Evolutionary conservation across 768 basidiomycete species (phyloP).

Genomic region (Boletellus ananiceps): DNA sequence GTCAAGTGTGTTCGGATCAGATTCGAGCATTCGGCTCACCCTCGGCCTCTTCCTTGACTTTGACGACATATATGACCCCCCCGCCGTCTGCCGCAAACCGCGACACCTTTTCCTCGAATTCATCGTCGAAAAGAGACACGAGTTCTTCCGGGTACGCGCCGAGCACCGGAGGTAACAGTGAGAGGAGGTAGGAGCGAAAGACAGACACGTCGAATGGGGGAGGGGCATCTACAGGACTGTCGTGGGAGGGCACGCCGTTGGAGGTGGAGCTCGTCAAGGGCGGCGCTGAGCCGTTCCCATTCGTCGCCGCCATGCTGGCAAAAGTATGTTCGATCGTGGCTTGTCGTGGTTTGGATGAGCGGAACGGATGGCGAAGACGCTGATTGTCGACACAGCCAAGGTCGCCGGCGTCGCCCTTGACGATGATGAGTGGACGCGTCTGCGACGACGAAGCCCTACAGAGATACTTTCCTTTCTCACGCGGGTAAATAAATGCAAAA

Average conservation of each 20-base stretch:
- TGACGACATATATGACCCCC: slow-evolving; percentile 78
- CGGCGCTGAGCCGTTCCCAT: slow-evolving; percentile 22
- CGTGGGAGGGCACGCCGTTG: slow-evolving; percentile 24
- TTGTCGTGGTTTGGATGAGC: slow-evolving; percentile 9
- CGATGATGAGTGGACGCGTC: slow-evolving; percentile 27
- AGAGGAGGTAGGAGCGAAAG: slow-evolving; percentile 66
- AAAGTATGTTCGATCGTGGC: slow-evolving; percentile 6
- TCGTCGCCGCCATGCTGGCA: slow-evolving; percentile 20
- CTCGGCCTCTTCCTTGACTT: slow-evolving; percentile 69
- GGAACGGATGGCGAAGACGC: background rate
- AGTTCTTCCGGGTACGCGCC: slow-evolving; percentile 66
- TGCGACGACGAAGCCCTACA: background rate
- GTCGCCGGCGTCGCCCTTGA: slow-evolving; percentile 18
- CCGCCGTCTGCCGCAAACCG: slow-evolving; percentile 74
- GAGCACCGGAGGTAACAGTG: slow-evolving; percentile 77
- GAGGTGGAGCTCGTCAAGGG: slow-evolving; percentile 28
- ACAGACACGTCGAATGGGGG: slow-evolving; percentile 59
- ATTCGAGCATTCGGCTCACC: slow-evolving; percentile 41
- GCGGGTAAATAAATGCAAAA: slow-evolving; percentile 1
- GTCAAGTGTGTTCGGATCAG: slow-evolving; percentile 6
- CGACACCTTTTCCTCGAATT: slow-evolving; percentile 69
- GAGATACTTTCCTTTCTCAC: slow-evolving; percentile 15
- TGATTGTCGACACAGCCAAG: slow-evolving; percentile 7
- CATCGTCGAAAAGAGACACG: slow-evolving; percentile 62
- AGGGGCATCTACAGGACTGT: slow-evolving; percentile 36